Conservation (phyloP, 2,329 filamentous ascomycete species). For the Calonectria naviculata region DNA sequence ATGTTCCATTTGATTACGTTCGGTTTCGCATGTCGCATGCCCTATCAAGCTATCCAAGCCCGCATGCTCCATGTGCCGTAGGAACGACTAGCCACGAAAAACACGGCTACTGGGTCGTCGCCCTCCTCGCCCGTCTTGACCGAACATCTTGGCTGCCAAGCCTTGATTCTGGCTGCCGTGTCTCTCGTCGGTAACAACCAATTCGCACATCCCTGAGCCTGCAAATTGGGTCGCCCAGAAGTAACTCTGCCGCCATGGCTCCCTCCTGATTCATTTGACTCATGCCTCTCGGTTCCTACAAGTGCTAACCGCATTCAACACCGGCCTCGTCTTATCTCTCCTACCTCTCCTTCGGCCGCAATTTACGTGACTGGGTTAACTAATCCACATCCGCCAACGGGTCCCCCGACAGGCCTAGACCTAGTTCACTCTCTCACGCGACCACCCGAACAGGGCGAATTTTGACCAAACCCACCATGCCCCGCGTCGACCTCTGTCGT, state of each 20-base stretch:
- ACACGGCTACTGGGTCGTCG: background rate
- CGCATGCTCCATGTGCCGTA: conserved; percentile 19
- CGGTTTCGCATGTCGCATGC: conserved; percentile 16
- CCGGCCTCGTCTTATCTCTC: conserved; percentile 18
- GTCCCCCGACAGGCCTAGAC: conserved; percentile 19
- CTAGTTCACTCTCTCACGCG: conserved; percentile 16
- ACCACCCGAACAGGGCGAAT: conserved; percentile 7
- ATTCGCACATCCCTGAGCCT: background rate
- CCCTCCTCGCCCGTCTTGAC: conserved; percentile 1
- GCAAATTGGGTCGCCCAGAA: background rate
- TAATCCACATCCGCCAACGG: conserved; percentile 11
- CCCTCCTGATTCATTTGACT: conserved; percentile 8
- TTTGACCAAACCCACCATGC: background rate
- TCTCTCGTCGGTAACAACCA: background rate
- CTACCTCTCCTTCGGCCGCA: conserved; percentile 2
- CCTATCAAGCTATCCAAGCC: background rate
- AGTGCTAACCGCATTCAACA: conserved; percentile 15
- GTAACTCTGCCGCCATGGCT: background rate
- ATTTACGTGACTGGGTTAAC: conserved; percentile 3
- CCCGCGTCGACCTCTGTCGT: background rate
- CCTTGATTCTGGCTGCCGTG: background rate
- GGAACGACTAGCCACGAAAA: background rate
- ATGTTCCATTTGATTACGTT: conserved; percentile 24
- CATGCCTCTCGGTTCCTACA: background rate
- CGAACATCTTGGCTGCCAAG: background rate